Evolutionary conservation across 2,329 filamentous ascomycete species (phyloP), one percentile per base, ranked within the genome.

Genomic region (Endoconidiophora polonica): DNA sequence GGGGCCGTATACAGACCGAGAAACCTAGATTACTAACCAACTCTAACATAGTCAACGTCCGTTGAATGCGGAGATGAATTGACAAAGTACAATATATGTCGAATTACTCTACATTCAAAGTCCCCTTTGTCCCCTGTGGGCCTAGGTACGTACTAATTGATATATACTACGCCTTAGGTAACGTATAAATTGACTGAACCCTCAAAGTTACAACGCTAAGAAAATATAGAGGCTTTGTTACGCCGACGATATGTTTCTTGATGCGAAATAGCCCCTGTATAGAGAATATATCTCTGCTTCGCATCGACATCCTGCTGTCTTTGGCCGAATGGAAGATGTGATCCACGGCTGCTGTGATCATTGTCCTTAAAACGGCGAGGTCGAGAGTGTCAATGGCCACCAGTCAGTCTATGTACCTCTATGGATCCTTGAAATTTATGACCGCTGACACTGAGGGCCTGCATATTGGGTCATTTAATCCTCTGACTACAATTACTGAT

Each of bases 241-340:
- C 59, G 85, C 81, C 2, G 81, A 84, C 55, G 86, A 94, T 60
- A 62, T 93, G 16, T 69, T 93, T 5, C 73, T 93, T 16, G 91
- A 93, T 57, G 83, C 83, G 0, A 84, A 93, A 59, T 93, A 86
- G 86, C 93, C 91, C 57, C 78, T 81, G 55, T 69, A 74, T 1
- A 78, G 84, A 54, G 79, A 86, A 40, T 75, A 86, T n/a, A 69
- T 79, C 23, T 80, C 88, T 1, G 77, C 85, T 54, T 68, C 93
- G 4, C 86, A 94, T 63, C 76, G 86, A 2, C 86, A 93, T 58
- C 86, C 86, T 2, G 84, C 83, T 10, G 93, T 93, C 62, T 90
- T 93, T 58, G 86, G 86, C 0, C 73, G 77, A 26, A 77, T 81
- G 4, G 68, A 80, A 50, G 81, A 91, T 62, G 74, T 91, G 5